These are phyloP conservation scores for Cicer judaicum DNA, from an alignment of 306 rosid genomes.

Conservation along the genomic window DNA sequence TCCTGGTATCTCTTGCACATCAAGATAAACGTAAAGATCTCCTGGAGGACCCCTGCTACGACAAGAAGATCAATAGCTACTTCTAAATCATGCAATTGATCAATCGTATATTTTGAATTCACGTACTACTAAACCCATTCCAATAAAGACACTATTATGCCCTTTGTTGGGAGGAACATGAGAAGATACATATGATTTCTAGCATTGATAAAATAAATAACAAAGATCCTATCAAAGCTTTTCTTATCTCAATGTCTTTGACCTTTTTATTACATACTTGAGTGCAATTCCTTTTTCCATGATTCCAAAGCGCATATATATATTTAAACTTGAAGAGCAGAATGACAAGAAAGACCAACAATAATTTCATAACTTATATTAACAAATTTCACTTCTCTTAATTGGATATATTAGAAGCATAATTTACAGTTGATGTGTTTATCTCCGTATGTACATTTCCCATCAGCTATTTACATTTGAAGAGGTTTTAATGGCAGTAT, in stretches of 20 bases:
- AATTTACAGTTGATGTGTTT: not conserved
- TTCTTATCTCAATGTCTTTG: conserved; percentile 17
- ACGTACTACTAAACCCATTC: conserved; percentile 36
- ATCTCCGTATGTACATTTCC: conserved; percentile 21
- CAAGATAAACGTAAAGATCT: conserved; percentile 91
- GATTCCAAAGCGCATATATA: conserved; percentile 11
- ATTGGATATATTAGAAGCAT: conserved; percentile 18
- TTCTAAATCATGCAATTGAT: conserved; percentile 43
- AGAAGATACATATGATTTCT: conserved; percentile 31
- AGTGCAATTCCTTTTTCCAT: conserved; percentile 24
- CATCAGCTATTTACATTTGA: not conserved
- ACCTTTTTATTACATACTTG: conserved; percentile 27
- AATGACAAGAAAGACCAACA: conserved; percentile 29
- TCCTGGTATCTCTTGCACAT: conserved; percentile 76
- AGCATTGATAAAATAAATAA: conserved; percentile 31
- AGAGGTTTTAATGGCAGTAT: not conserved
- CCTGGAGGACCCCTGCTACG: conserved; percentile 90
- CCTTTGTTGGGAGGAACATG: not conserved
- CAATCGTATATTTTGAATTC: conserved; percentile 31
- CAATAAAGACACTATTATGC: conserved; percentile 11
- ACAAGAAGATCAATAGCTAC: conserved; percentile 46
- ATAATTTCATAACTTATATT: conserved; percentile 19
- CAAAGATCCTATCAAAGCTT: conserved; percentile 13
- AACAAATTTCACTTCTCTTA: conserved; percentile 15
- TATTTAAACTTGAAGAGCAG: conserved; percentile 30